Evolutionary conservation across 2,329 filamentous ascomycete genomes (phyloP), one percentile per base, ranked within the genome.

Genomic region (Diaporthe citriasiana): DNA sequence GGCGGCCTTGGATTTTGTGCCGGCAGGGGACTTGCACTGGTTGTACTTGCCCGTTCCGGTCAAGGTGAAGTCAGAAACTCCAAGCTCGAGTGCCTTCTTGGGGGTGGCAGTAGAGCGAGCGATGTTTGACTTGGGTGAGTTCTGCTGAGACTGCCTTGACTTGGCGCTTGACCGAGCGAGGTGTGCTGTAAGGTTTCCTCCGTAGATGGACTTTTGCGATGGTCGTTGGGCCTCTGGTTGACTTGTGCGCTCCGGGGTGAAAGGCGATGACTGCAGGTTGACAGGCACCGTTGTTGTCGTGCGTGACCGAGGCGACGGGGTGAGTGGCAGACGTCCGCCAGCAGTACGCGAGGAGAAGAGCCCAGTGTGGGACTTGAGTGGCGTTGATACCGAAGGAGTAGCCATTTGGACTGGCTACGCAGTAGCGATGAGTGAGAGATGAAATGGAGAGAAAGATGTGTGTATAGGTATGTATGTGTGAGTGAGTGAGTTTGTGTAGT

Each of bases 111-210:
- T 90, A 55, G 86, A 86, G 77, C 92, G 91, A 63, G 56, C 94
- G 83, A 98, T 98, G 88, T 98, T 98, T 74, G 95, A 98, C 88
- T 98, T 98, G 82, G 95, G 95, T 3, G 96, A 98, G 82, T 97
- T 94, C 68, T 94, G 93, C 83, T 94, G 93, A 22, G 88, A 85
- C 65, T 93, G 93, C 83, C 94, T 92, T n/a, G 88, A 86, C 86
- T 92, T 93, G 76, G 91, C 89, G 75, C 84, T 85, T 3, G 89
- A 92, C 80, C 93, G 93, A 76, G 93, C 89, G 81, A 98, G 93
- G 81, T 95, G 93, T 75, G 94, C 89, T 77, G 94, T 90, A 74
- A 97, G 87, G 84, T 95, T 95, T 77, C 92, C 93, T 76, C 93
- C 91, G 83, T 94, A 97, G 75, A 95, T 92, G 10, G 95, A 95